Evolutionary conservation across 2,329 filamentous ascomycete species (phyloP), one percentile per base, ranked within the genome.

Genomic region (Scedosporium minutisporum): DNA sequence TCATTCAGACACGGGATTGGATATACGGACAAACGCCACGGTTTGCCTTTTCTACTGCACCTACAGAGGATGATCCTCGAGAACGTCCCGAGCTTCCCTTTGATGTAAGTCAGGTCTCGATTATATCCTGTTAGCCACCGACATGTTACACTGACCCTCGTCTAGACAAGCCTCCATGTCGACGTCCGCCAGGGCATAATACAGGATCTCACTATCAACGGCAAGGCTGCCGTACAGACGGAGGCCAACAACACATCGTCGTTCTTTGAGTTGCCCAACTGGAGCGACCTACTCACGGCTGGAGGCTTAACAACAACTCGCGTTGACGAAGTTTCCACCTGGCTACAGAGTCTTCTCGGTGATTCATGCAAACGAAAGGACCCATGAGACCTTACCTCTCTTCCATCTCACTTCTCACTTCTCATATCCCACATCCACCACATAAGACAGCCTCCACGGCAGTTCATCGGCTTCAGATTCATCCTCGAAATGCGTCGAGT

Each of bases 11-110:
- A 0, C 74, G 76, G 3, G 83, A 86, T 10, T 97, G 92, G 91
- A 88, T 88, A 63, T 96, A 88, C 74, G 84, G 84, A 2, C 92
- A 96, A 75, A 96, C 93, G 1, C 93, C 93, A 1, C 87, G 87
- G 62, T 97, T 96, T 72, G 85, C 82, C 6, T 86, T 93, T 67
- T 85, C 84, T 3, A 86, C 82, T 3, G 76, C 82, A 71, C 75
- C 87, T 44, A 81, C 80, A 65, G 77, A 85, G 65, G 77, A 85
- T 51, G 79, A 89, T 74, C 77, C 83, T 63, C 76, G 86, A 63
- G 74, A 80, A 64, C 77, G 85, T 46, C 83, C 84, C 1, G 68
- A 72, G 0, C 64, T 83, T 12, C 81, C 83, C 1, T 70, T 75
- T 12, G 72, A 76, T 23, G 74, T 88, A 65, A 72, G 74, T 66